Conservation (phyloP, 1,284 basidiomycete species). For the Tilletiopsis washingtonensis region DNA sequence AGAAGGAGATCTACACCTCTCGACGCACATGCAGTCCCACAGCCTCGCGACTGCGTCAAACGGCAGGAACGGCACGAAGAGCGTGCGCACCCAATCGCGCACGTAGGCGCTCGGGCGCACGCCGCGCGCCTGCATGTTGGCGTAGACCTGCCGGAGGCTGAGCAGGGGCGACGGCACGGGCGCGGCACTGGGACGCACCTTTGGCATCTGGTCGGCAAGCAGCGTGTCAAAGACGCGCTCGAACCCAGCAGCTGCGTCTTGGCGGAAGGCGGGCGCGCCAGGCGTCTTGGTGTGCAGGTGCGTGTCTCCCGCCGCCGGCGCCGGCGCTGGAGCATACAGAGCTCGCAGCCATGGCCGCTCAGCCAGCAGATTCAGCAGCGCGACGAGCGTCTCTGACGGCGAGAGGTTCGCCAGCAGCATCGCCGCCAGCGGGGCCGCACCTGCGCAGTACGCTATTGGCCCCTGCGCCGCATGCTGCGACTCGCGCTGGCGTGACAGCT, state of each 20-base stretch:
- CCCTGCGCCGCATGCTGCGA: no score
- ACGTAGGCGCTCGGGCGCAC: constrained; percentile 23
- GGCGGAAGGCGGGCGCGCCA: background rate
- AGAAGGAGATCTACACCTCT: background rate
- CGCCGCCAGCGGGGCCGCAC: constrained; percentile 58
- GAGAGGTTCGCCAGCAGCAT: constrained; percentile 85
- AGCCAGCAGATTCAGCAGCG: constrained; percentile 67
- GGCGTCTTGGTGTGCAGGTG: background rate
- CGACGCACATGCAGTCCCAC: constrained; percentile 33
- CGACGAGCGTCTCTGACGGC: constrained; percentile 65
- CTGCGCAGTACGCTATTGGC: constrained; percentile 23
- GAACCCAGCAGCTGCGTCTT: background rate
- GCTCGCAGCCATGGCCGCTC: constrained; percentile 34
- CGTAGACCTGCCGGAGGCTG: constrained; percentile 11
- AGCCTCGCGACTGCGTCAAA: constrained; percentile 33
- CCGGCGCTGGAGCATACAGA: constrained; percentile 13
- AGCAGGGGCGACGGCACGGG: background rate
- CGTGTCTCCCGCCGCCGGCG: background rate
- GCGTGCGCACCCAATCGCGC: constrained; percentile 25
- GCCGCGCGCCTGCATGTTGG: constrained; percentile 32
- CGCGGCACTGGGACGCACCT: constrained; percentile 54
- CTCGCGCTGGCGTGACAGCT: no score
- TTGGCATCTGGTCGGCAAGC: constrained; percentile 86
- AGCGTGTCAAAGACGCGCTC: constrained; percentile 81
- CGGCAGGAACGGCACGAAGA: constrained; percentile 33